Evolutionary conservation across 495 filamentous ascomycete species (phyloP), one percentile per base, ranked within the genome.

Genomic region (Chaetomidium leptoderma): DNA sequence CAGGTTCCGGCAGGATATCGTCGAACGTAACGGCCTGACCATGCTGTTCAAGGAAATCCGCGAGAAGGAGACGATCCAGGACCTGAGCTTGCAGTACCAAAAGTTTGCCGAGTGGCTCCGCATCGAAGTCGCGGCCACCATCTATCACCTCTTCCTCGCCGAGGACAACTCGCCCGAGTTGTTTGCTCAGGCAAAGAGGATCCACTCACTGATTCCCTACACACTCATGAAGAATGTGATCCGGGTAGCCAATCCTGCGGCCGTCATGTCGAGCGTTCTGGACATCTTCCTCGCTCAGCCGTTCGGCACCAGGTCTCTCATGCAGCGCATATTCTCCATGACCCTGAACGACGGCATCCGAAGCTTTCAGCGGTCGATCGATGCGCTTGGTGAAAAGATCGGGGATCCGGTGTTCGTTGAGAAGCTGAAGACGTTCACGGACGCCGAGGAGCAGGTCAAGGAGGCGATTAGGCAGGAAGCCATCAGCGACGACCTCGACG

Each of bases 21-120:
- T 83, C 35, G 79, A 83, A 56, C 75, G 72, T 30, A 83, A 97
- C 75, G 93, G 93, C 10, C 78, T 98, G 52, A 95, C 92, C 1
- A 93, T 90, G 68, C 84, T 98, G 21, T 96, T 98, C 71, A 78
- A 85, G 55, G 93, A 97, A 70, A 95, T 98, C 67, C 85, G 85
- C 58, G 85, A 89, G 49, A 97, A 97, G 75, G 72, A 87, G 39
- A 88, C 79, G 16, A 90, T 98, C 46, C 81, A 83, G 59, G 91
- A 97, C 61, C 80, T 98, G 23, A 92, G 87, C 64, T 82, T 93
- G 27, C 91, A 97, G 69, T 98, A 97, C 69, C 88, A 93, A 64
- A 97, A 97, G 66, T 98, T 98, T 66, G 92, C 92, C 27, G 93
- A 98, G 72, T 98, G 93, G 93, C 77, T 97, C 47, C 86, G 95